phyloP scores from a whole-genome alignment of 495 filamentous ascomycete genomes.

The Corynascus novoguineensis region DNA sequence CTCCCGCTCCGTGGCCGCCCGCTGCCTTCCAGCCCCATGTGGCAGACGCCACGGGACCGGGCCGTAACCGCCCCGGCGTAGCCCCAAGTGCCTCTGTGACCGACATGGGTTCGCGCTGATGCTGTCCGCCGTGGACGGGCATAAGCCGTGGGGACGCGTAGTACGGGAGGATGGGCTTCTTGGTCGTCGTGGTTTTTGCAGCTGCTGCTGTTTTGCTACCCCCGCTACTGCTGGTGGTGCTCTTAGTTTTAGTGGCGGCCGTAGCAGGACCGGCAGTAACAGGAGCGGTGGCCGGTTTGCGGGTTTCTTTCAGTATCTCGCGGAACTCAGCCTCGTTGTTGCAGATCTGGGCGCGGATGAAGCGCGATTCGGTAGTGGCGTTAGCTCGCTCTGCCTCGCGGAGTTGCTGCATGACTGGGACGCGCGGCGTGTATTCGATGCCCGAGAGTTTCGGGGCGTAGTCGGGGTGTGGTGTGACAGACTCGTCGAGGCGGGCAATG shows the following conservation, averaged over 20 bases:
- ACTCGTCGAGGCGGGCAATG: conserved; percentile 58
- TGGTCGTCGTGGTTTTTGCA: not conserved
- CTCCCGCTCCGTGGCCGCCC: not conserved
- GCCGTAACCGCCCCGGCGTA: not conserved
- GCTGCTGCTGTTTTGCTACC: not conserved
- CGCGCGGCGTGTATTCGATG: conserved; percentile 62
- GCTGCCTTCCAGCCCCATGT: conserved; percentile 7
- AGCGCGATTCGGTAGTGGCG: conserved; percentile 48
- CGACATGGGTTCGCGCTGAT: conserved; percentile 25
- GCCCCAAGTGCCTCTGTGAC: conserved; percentile 20
- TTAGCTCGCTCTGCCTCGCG: conserved; percentile 30
- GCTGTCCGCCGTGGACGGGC: conserved; percentile 14
- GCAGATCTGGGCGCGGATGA: conserved; percentile 79
- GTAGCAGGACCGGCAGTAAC: not conserved
- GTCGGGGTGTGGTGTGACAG: conserved; percentile 42
- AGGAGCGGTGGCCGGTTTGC: conserved; percentile 4
- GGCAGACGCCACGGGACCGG: not conserved
- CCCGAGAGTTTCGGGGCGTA: conserved; percentile 48
- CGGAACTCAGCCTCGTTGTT: conserved; percentile 67
- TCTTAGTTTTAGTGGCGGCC: not conserved
- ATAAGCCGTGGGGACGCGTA: conserved; percentile 22
- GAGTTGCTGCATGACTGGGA: conserved; percentile 73
- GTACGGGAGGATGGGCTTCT: conserved; percentile 30
- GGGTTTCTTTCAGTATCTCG: conserved; percentile 61
- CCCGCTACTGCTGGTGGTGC: not conserved